Evolutionary conservation across 192 early-diverging fungal species (phyloP), one percentile per base, ranked within the genome.

Genomic region (Coemansia sp.): DNA sequence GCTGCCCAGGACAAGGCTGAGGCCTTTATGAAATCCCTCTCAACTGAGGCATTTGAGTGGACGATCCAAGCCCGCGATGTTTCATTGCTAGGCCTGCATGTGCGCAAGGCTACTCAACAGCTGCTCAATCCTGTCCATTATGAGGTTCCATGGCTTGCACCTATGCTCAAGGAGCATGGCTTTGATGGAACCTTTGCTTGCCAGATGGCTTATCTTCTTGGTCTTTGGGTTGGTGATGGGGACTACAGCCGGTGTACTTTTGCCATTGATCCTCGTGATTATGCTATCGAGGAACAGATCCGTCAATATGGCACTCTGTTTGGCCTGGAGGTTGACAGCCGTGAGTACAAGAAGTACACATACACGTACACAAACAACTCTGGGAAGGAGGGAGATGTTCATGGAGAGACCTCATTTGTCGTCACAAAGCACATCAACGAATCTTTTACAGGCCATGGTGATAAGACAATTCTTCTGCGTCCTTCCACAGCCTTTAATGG

Each of bases 61-160:
- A 61, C 57, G 12, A 41, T 78, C 14, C 70, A 78, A 23, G 76
- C 76, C 13, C 71, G 71, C 60, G 76, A 78, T 57, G 63, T 78
- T 29, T 61, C 55, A 47, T 63, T 48, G 16, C 60, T 78, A 54
- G 14, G 27, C 45, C 53, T 2, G 24, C 14, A 62, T 3, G 67
- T 43, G n/a, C 66, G 76, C 24, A 24, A 22, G 11, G 76, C 76
- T 1, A 78, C 76, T 5, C 47, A 54, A n/a, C 76, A 78, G 64
- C 52, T 50, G 29, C 39, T 54, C 43, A 59, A 54, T 8, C 76
- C 76, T 2, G 63, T 78, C 26, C 67, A 62, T n/a, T 22, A 69
- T 18, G 71, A 78, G 49, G 19, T 38, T 1, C 55, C 18, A 41
- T 18, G 19, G 22, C 57, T 22, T n/a, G 54, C 66, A 66, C 76